Evolutionary conservation across 805 yeast species (phyloP), one percentile per base, ranked within the genome.

Genomic region (Ogataea pilisensis): DNA sequence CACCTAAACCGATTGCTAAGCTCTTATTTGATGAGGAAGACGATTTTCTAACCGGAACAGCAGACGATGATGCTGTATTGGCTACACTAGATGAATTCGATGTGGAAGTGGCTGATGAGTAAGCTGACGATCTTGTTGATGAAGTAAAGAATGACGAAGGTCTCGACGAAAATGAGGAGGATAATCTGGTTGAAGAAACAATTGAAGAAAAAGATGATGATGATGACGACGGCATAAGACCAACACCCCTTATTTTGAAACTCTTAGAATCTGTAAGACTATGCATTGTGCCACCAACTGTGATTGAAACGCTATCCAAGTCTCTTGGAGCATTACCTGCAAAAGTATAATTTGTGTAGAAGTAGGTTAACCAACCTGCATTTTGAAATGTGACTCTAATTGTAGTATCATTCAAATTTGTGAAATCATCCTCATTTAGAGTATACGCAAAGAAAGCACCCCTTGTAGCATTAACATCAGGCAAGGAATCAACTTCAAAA

Each of bases 1-100:
- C 90, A 41, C 96, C 97, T 44, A 90, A 73, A 1, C 90, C 95
- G 56, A 91, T 85, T 0, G 95, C 96, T n/a, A 86, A 68, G 2
- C 76, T 74, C 49, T 75, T 82, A 38, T 67, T 70, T 33, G 62
- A n/a, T n/a, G n/a, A 64, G 28, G 58, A 39, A 45, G 37, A 37
- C 40, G 39, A 31, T 39, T 38, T 34, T 22, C 50, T 37, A 13
- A 18, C 4, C n/a, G 44, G 32, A 14, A 44, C 17, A 19, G 45
- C 28, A 22, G 42, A 21, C 2, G 41, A 32, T 5, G 43, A 31
- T 2, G 39, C 17, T 18, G 43, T 26, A n/a, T n/a, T n/a, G n/a
- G n/a, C n/a, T n/a, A n/a, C n/a, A n/a, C n/a, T n/a, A 29, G 44
- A 31, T 7, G 40, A 24, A 5, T 43, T 21, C 20, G 42, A 24